A percentile compares a stretch with the other conserved stretches of the same genome.
Evolutionary conservation across 2,329 filamentous ascomycete genomes (phyloP).

Genomic region (Colletotrichum higginsianum): DNA sequence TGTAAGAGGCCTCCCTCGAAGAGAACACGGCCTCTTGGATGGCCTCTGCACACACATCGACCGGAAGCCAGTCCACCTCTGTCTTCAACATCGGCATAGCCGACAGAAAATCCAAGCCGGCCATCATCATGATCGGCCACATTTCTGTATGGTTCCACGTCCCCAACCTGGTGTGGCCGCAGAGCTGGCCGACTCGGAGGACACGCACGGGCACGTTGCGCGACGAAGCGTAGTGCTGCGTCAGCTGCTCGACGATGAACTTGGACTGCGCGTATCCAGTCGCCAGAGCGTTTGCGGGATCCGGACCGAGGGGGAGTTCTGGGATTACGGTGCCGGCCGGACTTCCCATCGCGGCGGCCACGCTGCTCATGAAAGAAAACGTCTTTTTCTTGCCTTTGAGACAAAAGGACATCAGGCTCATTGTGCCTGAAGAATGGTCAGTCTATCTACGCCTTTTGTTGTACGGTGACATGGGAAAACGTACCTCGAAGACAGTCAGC

Average conservation of each 20-base stretch:
- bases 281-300: background rate
- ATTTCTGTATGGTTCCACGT: constrained; percentile 32
- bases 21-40: background rate
- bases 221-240: constrained; percentile 10
- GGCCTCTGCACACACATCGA: constrained; percentile 21
- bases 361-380: constrained; percentile 35
- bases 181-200: constrained; percentile 29
- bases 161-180: constrained; percentile 1
- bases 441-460: rapidly evolving
- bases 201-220: background rate
- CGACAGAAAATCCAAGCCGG: background rate
- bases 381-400: background rate
- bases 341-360: constrained; percentile 33
- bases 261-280: constrained; percentile 37
- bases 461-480: rapidly evolving
- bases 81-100: constrained; percentile 24
- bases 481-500: constrained; percentile 24
- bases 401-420: constrained; percentile 23
- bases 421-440: background rate
- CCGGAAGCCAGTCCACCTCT: constrained; percentile 28
- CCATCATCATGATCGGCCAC: constrained; percentile 37
- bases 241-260: constrained; percentile 25
- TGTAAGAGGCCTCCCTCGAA: background rate
- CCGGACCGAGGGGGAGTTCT: constrained; percentile 10
- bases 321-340: background rate